Conservation (phyloP, 164 flowering plant genomes). For the Houttuynia cordata region DNA sequence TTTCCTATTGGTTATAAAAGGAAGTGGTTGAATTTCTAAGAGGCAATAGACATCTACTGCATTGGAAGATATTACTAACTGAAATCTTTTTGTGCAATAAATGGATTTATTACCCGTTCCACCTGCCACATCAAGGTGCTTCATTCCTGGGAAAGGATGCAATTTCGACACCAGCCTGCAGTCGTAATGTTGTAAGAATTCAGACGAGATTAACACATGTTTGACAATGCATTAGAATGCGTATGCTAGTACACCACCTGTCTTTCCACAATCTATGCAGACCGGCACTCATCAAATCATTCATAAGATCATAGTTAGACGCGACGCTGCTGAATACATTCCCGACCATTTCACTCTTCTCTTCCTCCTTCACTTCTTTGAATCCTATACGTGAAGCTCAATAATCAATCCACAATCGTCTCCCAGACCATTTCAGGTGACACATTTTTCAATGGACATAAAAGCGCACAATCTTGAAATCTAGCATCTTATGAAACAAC, state of each 20-base stretch:
- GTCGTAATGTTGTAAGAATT: neutral
- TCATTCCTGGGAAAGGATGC: conserved; percentile 91
- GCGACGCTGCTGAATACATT: conserved; percentile 87
- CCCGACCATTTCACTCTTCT: conserved; percentile 71
- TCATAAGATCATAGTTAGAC: conserved; percentile 87
- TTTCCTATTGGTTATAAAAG: no score
- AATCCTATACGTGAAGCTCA: conserved; percentile 42
- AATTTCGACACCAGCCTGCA: conserved; percentile 75
- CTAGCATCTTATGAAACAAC: no score
- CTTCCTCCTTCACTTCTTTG: conserved; percentile 84
- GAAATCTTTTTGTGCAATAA: no score
- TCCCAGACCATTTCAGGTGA: no score
- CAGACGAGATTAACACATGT: neutral
- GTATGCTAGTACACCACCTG: conserved; percentile 35
- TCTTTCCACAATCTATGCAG: conserved; percentile 95
- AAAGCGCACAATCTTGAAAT: no score
- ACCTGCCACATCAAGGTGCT: conserved; percentile 99
- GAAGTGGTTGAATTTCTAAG: no score
- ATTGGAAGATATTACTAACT: no score
- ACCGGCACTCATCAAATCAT: conserved; percentile 95
- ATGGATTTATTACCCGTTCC: conserved; percentile 82
- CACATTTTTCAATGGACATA: no score
- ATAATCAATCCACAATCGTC: neutral
- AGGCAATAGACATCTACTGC: no score
- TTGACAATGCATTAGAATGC: neutral